Base-by-base conservation (phyloP, 2,329 filamentous ascomycete species). In the Pezicula neosporulosa region DNA sequence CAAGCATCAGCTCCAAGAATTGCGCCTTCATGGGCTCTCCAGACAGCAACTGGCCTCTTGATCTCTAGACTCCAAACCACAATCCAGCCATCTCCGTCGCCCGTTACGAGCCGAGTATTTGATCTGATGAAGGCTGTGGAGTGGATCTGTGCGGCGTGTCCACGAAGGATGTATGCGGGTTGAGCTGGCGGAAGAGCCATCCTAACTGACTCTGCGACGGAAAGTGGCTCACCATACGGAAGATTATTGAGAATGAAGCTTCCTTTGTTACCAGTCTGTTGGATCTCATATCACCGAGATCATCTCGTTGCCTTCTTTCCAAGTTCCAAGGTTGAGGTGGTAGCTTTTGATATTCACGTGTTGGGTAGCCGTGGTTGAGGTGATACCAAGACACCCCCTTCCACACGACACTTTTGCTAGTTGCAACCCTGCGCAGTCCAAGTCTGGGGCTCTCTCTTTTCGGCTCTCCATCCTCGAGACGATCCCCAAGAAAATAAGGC, bases 41-140 rank as follows among this genome's bases (percentile, higher is more conserved):
- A 99, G 3, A 94, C 89, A 1, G 87, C 89, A 8, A 83, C 77
- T 0, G 93, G 82, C 33, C 94, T 81, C 75, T 95, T 92, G 47
- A 85, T 89, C 24, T 86, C 80, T 37, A 96, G 74, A 65, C 89
- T 86, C 94, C 94, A 99, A 19, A 91, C 72, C 6, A 96, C 80
- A 33, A 96, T 77, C 78, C 87, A 97, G 53, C 94, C 94, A 39
- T 96, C 89, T 8, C 90, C 89, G 70, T 99, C 94, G 35, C 89
- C 93, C 1, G 90, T 94, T 12, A 90, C 74, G 6, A 99, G 82
- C 33, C 89, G 86, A 52, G 82, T 77, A 66, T 97, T 96, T 38
- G 73, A 68, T 48, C 82, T 78, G 59, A 90, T 76, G 65, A 97
- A 93, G 48, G 80, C 73, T 4, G 92, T 77, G 18, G 83, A 81